phyloP scores from a whole-genome alignment of 805 yeast genomes.

The Barnettozyma californica region DNA sequence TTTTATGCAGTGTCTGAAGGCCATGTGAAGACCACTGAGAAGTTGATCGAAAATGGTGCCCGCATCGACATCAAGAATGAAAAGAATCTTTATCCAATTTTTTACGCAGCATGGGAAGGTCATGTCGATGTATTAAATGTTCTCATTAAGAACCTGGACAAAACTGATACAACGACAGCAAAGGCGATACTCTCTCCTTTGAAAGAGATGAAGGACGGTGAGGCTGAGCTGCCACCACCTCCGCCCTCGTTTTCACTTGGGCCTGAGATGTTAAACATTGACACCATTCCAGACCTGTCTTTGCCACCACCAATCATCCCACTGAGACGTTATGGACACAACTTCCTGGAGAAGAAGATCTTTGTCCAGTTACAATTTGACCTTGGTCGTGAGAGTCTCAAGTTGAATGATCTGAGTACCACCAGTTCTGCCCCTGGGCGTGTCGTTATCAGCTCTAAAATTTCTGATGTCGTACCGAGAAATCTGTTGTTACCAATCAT shows the following conservation, averaged over 20 bases:
- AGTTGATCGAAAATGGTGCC: conserved; percentile 71
- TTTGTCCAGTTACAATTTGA: conserved; percentile 73
- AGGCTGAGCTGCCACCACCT: conserved; percentile 10
- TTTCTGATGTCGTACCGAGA: conserved; percentile 82
- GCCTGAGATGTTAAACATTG: conserved; percentile 39
- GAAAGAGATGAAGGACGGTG: conserved; percentile 13
- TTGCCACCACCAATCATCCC: conserved; percentile 97
- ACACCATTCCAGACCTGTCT: conserved; percentile 82
- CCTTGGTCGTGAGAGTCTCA: conserved; percentile 39
- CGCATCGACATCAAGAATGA: conserved; percentile 65
- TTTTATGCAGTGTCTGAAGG: conserved; percentile 90
- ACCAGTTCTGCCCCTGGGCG: conserved; percentile 61
- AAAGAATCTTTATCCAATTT: conserved; percentile 73
- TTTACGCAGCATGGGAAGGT: conserved; percentile 93
- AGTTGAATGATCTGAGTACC: conserved; percentile 36
- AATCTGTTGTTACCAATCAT: conserved; percentile 71
- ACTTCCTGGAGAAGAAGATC: conserved; percentile 85
- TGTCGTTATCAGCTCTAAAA: conserved; percentile 70
- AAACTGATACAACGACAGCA: conserved; percentile 8
- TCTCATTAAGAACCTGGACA: conserved; percentile 37
- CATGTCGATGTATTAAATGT: conserved; percentile 76
- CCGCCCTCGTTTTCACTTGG: conserved; percentile 20
- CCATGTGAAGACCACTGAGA: conserved; percentile 61
- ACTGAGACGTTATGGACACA: conserved; percentile 89
- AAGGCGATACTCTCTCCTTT: conserved; percentile 22